Conservation (phyloP, 495 filamentous ascomycete genomes). For the Xeromyces bisporus region DNA sequence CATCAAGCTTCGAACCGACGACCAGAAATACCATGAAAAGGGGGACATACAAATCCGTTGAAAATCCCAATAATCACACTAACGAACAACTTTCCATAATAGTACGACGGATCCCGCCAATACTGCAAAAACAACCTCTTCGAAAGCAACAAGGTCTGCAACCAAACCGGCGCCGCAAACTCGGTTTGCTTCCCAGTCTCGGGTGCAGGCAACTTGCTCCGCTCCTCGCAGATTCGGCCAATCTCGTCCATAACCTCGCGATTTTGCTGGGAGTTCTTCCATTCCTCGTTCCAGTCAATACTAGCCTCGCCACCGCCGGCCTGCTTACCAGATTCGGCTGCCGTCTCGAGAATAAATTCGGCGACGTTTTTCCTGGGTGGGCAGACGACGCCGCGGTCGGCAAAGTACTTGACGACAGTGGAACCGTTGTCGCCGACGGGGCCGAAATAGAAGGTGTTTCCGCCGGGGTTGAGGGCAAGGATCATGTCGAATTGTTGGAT, state of each 20-base stretch:
- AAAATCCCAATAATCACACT: conserved; percentile 51
- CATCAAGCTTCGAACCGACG: neutral
- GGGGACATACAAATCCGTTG: conserved; percentile 44
- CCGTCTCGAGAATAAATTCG: conserved; percentile 73
- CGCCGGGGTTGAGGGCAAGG: conserved; percentile 50
- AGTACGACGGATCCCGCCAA: conserved; percentile 57
- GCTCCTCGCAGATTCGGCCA: conserved; percentile 35
- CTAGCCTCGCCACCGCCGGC: conserved; percentile 35
- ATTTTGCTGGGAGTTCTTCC: conserved; percentile 43
- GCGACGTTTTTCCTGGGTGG: conserved; percentile 57
- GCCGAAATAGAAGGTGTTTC: conserved; percentile 61
- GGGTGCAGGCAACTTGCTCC: conserved; percentile 30
- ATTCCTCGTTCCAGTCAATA: conserved; percentile 56
- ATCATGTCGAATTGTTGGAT: conserved; percentile 67
- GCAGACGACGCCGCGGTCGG: conserved; percentile 40
- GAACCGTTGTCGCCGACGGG: conserved; percentile 47
- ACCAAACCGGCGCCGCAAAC: conserved; percentile 44
- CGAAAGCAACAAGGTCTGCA: conserved; percentile 44
- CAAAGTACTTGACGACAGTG: conserved; percentile 51
- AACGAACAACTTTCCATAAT: conserved; percentile 58
- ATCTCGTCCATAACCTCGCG: conserved; percentile 40
- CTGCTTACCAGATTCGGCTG: conserved; percentile 38
- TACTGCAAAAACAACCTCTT: conserved; percentile 51
- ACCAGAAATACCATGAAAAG: neutral
- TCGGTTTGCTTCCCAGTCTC: conserved; percentile 28